Evolutionary conservation across 345 rosid genomes (phyloP).

Genomic region (Capsella bursapastoris): DNA sequence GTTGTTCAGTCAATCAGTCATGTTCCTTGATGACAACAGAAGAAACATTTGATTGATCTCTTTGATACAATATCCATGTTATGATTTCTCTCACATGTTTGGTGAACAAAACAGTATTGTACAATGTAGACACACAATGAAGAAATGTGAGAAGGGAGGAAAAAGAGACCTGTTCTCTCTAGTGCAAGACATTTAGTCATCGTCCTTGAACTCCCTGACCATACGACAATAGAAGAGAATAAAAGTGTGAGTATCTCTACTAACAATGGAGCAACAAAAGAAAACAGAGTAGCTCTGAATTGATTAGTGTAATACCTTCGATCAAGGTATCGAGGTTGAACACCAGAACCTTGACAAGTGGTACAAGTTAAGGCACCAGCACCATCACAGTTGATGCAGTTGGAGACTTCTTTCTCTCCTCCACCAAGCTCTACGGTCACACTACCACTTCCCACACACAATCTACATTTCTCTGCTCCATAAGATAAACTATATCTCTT

Average conservation of each 20-base stretch:
- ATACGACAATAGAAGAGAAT: background rate
- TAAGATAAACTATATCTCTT: background rate
- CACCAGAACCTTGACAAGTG: conserved; percentile 93
- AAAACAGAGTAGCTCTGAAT: background rate
- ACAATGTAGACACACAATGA: conserved; percentile 20
- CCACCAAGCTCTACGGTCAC: conserved; percentile 79
- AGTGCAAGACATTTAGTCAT: conserved; percentile 51
- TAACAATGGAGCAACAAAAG: background rate
- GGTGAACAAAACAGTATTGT: conserved; percentile 23
- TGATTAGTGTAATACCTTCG: conserved; percentile 65
- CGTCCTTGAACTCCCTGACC: conserved; percentile 69
- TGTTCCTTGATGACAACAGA: conserved; percentile 5
- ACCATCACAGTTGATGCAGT: conserved; percentile 83
- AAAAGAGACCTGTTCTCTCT: conserved; percentile 15
- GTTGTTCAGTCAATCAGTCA: background rate
- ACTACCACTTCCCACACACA: conserved; percentile 77
- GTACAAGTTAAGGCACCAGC: conserved; percentile 90
- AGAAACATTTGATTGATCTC: conserved; percentile 13
- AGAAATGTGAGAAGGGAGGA: conserved; percentile 29
- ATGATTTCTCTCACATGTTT: conserved; percentile 21
- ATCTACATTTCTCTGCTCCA: conserved; percentile 77
- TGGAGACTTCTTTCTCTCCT: conserved; percentile 74
- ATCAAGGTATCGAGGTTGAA: conserved; percentile 98
- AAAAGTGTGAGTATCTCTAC: background rate
- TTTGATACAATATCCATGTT: conserved; percentile 19